Evolutionary conservation across 257 asterid species (phyloP), one percentile per base, ranked within the genome.

Genomic region (Gentiana dahurica): DNA sequence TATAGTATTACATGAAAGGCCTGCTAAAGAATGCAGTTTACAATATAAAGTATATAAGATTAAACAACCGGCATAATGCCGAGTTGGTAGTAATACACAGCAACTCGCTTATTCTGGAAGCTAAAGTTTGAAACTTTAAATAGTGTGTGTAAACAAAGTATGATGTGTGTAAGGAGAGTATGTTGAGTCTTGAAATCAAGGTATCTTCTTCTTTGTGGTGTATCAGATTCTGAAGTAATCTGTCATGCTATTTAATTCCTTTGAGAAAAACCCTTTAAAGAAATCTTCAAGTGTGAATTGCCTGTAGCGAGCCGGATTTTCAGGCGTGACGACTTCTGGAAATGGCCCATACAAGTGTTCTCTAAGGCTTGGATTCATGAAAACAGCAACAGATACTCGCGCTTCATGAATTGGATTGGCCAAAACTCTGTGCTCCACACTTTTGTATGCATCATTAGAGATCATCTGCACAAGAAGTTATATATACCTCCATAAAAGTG

Each of bases 241-340:
- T 37, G 73, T 72, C 59, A 78, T 44, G 5, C 70, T 74, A 60
- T 71, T 78, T 64, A 78, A 66, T 65, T 74, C 84, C 70, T 78
- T 77, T 6, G 76, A 32, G 66, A 78, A 78, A 67, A 74, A 74
- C 51, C 76, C 60, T 12, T 10, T 58, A 60, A 74, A 56, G 63
- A 58, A 71, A 57, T 74, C 80, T 12, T 46, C 7, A 39, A 62
- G 65, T 1, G 53, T 12, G 68, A 77, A 67, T 39, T 73, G 73
- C 51, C 64, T 44, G 43, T 70, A 77, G 9, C 37, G 52, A 3
- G 73, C 75, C 5, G 83, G 79, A 36, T 70, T 70, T 37, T 70
- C 77, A 36, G 48, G 49, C 5, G 77, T 60, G 46, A 59, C 9
- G 32, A 73, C 51, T 57, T 63, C 79, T 4, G 65, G 67, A 4